Base-by-base conservation (phyloP, 192 early-diverging fungal genomes). In the Gamsiella multidivaricata region DNA sequence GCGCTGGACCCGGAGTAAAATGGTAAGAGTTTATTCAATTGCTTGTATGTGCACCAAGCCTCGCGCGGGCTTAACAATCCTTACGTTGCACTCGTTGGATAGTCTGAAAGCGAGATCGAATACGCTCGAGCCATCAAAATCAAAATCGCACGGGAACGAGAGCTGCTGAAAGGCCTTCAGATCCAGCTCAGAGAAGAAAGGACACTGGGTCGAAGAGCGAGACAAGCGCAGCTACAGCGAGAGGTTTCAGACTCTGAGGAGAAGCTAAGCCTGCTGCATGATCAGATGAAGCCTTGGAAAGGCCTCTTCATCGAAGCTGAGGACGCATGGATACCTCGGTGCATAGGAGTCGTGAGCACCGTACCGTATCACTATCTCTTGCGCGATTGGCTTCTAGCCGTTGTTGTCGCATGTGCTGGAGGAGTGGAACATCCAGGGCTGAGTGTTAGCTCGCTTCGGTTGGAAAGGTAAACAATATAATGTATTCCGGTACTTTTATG, bases 331-430 rank as follows among this genome's bases (percentile, higher is more conserved):
- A 80, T 90, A 1, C 92, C 92, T 28, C 74, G 88, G 39, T 80
- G 83, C 54, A 70, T 94, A 23, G 93, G 93, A 1, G 70, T 95
- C 12, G 66, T 93, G 23, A 90, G 93, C 63, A 82, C 85, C 22
- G 86, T 90, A 65, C 88, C 93, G 36, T 95, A 90, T 84, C 84
- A 90, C 67, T 86, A 91, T 50, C 67, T 95, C 20, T 78, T 93
- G 41, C 83, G 88, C 41, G 93, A 95, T 65, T 95, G 93, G 93
- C 67, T 94, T 14, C 81, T 87, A 45, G 83, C 81, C 23, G 80
- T 94, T n/a, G 49, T 89, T 17, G 50, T 83, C 9, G 82, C 88
- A 2, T 80, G 82, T 23, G 59, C 85, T 8, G 86, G 87, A 28
- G 88, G 86, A 12, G 82, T 90, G 6, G 80, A 84, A 20, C 58